phyloP scores from a whole-genome alignment of 345 rosid species.

The Lepidium sativum region DNA sequence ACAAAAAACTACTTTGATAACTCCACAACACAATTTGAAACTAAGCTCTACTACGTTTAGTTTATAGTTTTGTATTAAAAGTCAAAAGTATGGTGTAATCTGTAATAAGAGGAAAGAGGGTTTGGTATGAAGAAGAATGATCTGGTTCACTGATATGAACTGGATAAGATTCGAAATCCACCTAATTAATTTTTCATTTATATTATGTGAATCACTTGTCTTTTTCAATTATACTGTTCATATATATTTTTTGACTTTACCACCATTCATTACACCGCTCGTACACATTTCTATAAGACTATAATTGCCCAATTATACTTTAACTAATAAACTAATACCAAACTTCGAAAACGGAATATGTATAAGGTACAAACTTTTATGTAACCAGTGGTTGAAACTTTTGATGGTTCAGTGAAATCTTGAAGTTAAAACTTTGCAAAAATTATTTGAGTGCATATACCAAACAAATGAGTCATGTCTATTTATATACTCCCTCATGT shows the following conservation, averaged over 20 bases:
- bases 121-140: too few species aligned
- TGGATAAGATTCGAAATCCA: not conserved
- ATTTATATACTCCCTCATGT: not conserved
- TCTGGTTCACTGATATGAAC: not conserved
- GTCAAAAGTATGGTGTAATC: too few species aligned
- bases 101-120: too few species aligned
- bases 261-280: not conserved
- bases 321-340: not conserved
- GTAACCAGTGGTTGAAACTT: not conserved
- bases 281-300: constrained; percentile 4
- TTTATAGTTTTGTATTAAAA: not conserved
- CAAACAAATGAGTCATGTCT: constrained; percentile 3
- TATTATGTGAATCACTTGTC: not conserved
- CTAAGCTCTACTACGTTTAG: not conserved
- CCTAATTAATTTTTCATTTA: not conserved
- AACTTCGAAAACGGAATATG: not conserved
- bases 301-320: not conserved
- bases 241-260: constrained; percentile 7
- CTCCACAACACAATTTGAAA: not conserved
- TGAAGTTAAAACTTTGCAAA: not conserved
- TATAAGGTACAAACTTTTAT: not conserved
- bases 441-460: not conserved
- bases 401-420: not conserved
- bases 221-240: not conserved
- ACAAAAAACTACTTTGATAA: not conserved